Base-by-base conservation (phyloP, 2,329 filamentous ascomycete genomes). In the Westerdykella aurantiaca region DNA sequence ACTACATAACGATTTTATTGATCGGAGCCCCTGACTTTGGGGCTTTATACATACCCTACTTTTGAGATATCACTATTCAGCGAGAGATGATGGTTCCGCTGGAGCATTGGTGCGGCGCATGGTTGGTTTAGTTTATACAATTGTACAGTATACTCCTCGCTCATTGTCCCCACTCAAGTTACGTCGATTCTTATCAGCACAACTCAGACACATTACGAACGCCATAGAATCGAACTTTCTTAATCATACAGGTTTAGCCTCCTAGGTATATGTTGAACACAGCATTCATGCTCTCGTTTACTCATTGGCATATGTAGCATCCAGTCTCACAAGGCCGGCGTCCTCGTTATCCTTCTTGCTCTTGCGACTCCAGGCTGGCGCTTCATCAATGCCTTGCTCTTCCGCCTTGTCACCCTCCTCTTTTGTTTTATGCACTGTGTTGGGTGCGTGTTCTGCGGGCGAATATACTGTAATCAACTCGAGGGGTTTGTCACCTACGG, bases 401-500 rank as follows among this genome's bases (percentile, higher is more conserved):
- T 83, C 80, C 14, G 79, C 77, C 57, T 75, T 71, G 50, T 83
- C 80, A 0, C 78, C 80, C 55, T 82, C 71, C 49, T 79, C 79
- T 63, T 83, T 83, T 0, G 77, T 81, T 65, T 75, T 69, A 57
- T 84, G 81, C 39, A 83, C 76, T 2, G 76, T 78, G 11, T 70
- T 74, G 3, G 78, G 69, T 46, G 77, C 71, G 59, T 84, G 80
- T 64, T 84, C 80, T 0, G 79, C 80, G 0, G 80, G 80, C 11
- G 73, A 73, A 58, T 83, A 84, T 5, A 83, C 75, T 0, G 80
- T 83, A 40, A 83, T 77, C 31, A 84, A 58, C 51, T 82, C 77
- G 41, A 83, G 59, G 2, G 80, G 79, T 39, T 73, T 72, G 0
- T 76, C 70, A 1, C 80, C 80, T 2, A 71, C 79, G 45, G 82